Base-by-base conservation (phyloP, 2,329 filamentous ascomycete species). In the Scedosporium dehoogii region DNA sequence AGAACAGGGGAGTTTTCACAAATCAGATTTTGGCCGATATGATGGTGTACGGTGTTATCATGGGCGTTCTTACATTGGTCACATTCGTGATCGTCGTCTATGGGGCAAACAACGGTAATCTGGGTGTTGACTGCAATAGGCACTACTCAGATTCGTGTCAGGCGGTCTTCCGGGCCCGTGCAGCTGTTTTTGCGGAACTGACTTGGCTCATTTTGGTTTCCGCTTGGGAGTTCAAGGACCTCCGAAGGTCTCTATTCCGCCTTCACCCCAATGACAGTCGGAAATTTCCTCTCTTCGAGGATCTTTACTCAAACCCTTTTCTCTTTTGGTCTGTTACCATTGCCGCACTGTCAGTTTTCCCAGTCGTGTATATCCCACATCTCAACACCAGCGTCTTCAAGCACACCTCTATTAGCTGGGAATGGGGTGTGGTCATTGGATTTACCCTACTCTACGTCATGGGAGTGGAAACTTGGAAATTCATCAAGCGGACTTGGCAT, bases 1-100 rank as follows among this genome's bases (percentile, higher is more conserved):
- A 81, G 72, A 75, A 73, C 67, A 77, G 81, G 29, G 89, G 89
- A 65, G 86, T 93, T 58, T 94, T 94, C 73, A 91, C 89, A 14
- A 81, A 81, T 70, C 88, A 94, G 75, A 83, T 94, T 67, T 81
- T 92, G 58, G 75, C 88, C 65, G 91, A 94, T 73, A 92, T 92
- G 83, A 71, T 91, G 12, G 85, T 92, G 18, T 92, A 93, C 70
- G 91, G 91, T 27, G 69, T 86, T 66, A 87, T 89, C 78, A 91
- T 93, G 85, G 88, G 89, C 1, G 82, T 79, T 2, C 85, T 90
- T 65, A 87, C 80, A 56, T 79, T 85, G 69, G 75, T 78, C 67
- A 83, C 87, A 1, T 91, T 90, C 58, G 82, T 88, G 62, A 88
- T 89, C 67, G 75, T 85, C 63, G 74, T 85, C 51, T 85, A 83